Base-by-base conservation (phyloP, 441 rosid species). In the Croton setiger region DNA sequence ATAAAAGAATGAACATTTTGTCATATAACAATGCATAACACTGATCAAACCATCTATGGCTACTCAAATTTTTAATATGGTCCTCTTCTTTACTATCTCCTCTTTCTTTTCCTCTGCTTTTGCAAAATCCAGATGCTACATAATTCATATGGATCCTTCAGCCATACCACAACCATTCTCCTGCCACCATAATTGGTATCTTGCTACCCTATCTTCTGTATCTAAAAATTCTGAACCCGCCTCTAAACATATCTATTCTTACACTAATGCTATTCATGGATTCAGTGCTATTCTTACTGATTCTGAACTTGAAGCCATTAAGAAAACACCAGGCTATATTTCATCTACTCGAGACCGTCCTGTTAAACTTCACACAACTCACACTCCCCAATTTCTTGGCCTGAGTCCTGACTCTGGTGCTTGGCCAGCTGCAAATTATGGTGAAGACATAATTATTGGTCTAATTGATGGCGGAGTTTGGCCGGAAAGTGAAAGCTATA, bases 101-200 rank as follows among this genome's bases (percentile, higher is more conserved):
- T n/a, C n/a, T n/a, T 23, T 43, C 27, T 8, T 64, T 48, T 9
- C 53, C 9, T 6, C 48, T 49, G 44, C 55, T 65, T 45, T 37
- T 17, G 71, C 78, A 35, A 63, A 71, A 69, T 67, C 82, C 48
- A 77, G 61, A 44, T 67, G 84, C 0, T 83, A 79, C 68, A 81
- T 89, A 67, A 69, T 89, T 59, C 91, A 85, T 70, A 88, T 87
- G 96, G 82, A 86, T 68, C 45, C 61, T 18, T 74, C 81, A 60
- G 84, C 82, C 37, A 90, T 86, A 76, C 91, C 90, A 1, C 74
- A 58, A 67, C 76, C 86, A 48, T 90, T 86, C 68, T 35, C 83
- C 6, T 76, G 78, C 63, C 82, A 81, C 72, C 86, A 67, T 39
- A 77, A 63, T 66, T 88, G 94, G 91, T 86, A 79, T 61, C 62